A percentile compares a stretch with the other conserved stretches of the same genome.
phyloP scores from a whole-genome alignment of 179 eudicot genomes.

The Nepenthes alata region DNA sequence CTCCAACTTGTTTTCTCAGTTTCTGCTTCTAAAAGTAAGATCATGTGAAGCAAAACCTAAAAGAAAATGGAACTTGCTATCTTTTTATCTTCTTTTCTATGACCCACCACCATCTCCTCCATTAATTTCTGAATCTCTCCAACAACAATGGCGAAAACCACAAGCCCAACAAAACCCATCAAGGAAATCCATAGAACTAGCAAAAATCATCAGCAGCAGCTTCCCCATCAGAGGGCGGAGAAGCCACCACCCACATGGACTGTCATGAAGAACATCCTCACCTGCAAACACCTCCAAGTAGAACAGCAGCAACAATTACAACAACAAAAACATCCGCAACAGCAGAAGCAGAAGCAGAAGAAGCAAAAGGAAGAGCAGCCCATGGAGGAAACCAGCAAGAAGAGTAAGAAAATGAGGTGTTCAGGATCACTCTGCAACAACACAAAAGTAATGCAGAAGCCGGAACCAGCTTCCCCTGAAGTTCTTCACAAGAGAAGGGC shows the following conservation, averaged over 20 bases:
- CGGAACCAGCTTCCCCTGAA: conserved; percentile 36
- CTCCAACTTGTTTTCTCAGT: too few relatives aligned
- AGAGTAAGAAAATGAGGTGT: conserved; percentile 65
- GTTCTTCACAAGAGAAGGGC: conserved; percentile 21
- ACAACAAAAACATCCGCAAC: conserved; percentile 9
- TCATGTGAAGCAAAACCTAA: too few relatives aligned
- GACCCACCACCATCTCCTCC: not conserved
- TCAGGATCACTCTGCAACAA: conserved; percentile 80
- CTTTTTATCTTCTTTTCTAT: not conserved
- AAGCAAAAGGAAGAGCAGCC: conserved; percentile 10
- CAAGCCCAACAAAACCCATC: conserved; percentile 36
- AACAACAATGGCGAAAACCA: conserved; percentile 48
- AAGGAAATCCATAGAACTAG: conserved; percentile 24
- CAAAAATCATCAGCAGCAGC: conserved; percentile 7
- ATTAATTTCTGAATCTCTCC: not conserved
- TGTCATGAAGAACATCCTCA: conserved; percentile 54
- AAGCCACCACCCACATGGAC: conserved; percentile 59
- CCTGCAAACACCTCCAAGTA: conserved; percentile 63
- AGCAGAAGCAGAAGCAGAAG: conserved; percentile 18
- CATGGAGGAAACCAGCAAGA: conserved; percentile 28
- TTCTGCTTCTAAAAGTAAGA: too few relatives aligned
- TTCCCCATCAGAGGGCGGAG: conserved; percentile 3
- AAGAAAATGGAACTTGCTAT: too few relatives aligned
- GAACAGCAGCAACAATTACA: conserved; percentile 20
- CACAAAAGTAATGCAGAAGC: conserved; percentile 80